Conservation (phyloP, 2,329 filamentous ascomycete species). For the Fusarium albosuccineum region DNA sequence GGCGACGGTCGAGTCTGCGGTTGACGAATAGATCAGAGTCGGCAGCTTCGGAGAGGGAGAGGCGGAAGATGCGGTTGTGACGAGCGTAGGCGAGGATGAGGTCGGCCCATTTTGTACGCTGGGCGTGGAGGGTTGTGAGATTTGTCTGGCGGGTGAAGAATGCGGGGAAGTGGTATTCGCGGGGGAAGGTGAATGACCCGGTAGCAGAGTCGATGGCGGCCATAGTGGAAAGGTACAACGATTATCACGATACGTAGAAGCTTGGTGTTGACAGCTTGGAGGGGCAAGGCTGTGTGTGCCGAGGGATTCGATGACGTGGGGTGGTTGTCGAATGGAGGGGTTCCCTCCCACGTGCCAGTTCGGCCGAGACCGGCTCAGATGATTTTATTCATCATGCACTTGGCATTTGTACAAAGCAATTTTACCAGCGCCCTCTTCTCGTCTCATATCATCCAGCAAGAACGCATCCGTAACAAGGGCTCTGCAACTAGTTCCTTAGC, state of each 20-base stretch:
- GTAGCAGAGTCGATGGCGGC: constrained; percentile 17
- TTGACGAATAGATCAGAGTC: constrained; percentile 71
- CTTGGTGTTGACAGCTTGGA: constrained; percentile 26
- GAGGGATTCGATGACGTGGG: constrained; percentile 29
- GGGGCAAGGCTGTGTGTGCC: constrained; percentile 3
- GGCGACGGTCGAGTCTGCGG: constrained; percentile 63
- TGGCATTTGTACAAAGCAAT: background rate
- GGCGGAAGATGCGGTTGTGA: constrained; percentile 80
- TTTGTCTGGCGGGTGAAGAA: constrained; percentile 89
- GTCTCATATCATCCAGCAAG: background rate
- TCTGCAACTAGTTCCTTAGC: background rate
- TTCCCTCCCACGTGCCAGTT: constrained; percentile 24
- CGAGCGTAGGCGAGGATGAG: constrained; percentile 88
- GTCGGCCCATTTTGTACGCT: constrained; percentile 87
- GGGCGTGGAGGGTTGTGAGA: constrained; percentile 77
- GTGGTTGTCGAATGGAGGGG: constrained; percentile 17
- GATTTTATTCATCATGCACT: background rate
- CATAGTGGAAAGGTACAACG: constrained; percentile 17
- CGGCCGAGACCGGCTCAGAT: constrained; percentile 11
- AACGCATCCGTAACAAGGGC: background rate
- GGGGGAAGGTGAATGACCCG: constrained; percentile 67
- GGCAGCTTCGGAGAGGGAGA: constrained; percentile 73
- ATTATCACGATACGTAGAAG: constrained; percentile 19
- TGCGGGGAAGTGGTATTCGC: constrained; percentile 81
- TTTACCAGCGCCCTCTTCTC: background rate